A percentile compares a stretch with the other conserved stretches of the same genome.
Evolutionary conservation across 2,329 filamentous ascomycete genomes (phyloP).

Genomic region (Cryphonectria japonica): DNA sequence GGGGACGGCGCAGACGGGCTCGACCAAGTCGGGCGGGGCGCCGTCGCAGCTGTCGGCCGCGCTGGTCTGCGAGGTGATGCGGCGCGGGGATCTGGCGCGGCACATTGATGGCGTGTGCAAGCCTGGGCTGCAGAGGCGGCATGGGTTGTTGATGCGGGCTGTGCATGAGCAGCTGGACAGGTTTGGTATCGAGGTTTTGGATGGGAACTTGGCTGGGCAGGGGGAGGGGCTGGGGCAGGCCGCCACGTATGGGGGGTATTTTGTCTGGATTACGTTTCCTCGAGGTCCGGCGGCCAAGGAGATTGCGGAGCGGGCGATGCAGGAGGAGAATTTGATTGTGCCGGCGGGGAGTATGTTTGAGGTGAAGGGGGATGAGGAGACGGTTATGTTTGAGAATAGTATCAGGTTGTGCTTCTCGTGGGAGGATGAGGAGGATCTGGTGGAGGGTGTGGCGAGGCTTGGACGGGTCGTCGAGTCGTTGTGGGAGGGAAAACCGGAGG

Average conservation of each 20-base stretch:
- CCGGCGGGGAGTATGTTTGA: conserved; percentile 73
- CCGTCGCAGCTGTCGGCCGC: conserved; percentile 56
- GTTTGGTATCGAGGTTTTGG: conserved; percentile 56
- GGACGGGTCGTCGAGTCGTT: conserved; percentile 32
- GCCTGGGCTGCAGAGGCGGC: conserved; percentile 51
- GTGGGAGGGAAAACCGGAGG: conserved; percentile 1
- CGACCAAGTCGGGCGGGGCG: conserved; percentile 60
- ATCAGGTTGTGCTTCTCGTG: conserved; percentile 74
- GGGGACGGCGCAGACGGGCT: conserved; percentile 57
- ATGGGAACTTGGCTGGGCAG: conserved; percentile 45
- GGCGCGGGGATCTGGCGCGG: conserved; percentile 46
- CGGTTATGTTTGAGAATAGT: conserved; percentile 59
- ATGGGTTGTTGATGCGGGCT: conserved; percentile 57
- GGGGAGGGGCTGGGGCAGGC: conserved; percentile 47
- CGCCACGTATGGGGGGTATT: conserved; percentile 77
- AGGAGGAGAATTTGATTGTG: conserved; percentile 68
- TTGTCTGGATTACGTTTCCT: conserved; percentile 77
- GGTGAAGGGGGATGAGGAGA: conserved; percentile 59
- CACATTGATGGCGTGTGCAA: conserved; percentile 48
- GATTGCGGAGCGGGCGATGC: conserved; percentile 60
- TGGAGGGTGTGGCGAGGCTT: conserved; percentile 63
- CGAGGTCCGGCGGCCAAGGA: conserved; percentile 53
- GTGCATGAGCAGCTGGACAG: conserved; percentile 64
- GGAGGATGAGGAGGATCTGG: conserved; percentile 67
- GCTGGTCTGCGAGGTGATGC: conserved; percentile 54